These are phyloP conservation scores for Sporothrix sp. DNA, from an alignment of 2,329 filamentous ascomycete species.

Conservation along the genomic window DNA sequence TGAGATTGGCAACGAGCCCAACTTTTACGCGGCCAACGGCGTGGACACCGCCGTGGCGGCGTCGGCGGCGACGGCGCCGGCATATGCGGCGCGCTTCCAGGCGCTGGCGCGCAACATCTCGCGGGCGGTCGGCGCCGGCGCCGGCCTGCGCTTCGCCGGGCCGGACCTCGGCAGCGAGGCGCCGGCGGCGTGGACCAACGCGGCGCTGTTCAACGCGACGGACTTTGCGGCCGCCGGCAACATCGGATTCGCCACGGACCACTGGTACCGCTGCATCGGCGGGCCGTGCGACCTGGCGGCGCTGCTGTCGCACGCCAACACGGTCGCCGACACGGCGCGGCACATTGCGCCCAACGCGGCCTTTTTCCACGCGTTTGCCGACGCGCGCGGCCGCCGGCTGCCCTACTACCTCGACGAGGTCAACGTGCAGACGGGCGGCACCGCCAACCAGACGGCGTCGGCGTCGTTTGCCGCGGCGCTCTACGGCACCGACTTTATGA, in stretches of 20 bases:
- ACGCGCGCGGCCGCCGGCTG: not conserved
- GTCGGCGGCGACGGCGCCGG: not conserved
- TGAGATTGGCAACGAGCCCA: constrained; percentile 8
- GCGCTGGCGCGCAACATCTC: not conserved
- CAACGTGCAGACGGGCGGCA: constrained; percentile 1
- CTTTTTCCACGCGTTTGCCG: not conserved
- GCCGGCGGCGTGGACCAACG: not conserved
- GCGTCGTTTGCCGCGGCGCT: not conserved
- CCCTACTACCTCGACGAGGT: not conserved
- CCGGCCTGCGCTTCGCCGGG: not conserved
- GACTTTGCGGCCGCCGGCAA: not conserved
- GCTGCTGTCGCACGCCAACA: not conserved
- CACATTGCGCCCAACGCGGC: not conserved
- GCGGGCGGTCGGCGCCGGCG: not conserved
- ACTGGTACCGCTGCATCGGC: constrained; percentile 4
- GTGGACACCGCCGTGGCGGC: not conserved
- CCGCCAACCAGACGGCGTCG: not conserved
- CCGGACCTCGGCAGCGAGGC: not conserved
- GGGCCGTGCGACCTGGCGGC: not conserved
- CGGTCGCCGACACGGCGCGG: not conserved
- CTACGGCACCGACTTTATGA: constrained; percentile 4
- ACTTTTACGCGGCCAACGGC: not conserved
- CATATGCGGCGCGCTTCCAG: constrained; percentile 1
- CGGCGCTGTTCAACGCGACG: not conserved
- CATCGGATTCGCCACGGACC: not conserved